Conservation (phyloP, 768 basidiomycete genomes). For the Gloeophyllum trabeum region DNA sequence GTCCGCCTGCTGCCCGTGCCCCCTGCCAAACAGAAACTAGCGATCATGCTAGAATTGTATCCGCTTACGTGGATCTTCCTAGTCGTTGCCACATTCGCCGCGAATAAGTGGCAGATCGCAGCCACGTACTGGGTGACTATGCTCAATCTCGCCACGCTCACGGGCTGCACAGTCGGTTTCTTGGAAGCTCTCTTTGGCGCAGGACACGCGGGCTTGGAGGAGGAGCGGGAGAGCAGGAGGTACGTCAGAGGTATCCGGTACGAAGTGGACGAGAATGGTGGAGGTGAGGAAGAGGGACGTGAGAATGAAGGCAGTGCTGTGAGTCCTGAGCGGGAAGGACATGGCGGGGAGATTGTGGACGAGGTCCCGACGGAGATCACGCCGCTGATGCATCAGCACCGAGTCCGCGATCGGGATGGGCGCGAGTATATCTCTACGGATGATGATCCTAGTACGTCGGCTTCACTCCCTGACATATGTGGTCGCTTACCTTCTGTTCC, state of each 20-base stretch:
- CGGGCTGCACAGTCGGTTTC: background rate
- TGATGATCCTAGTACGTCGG: too few species aligned
- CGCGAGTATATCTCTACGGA: background rate
- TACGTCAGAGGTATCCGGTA: background rate
- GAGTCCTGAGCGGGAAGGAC: too few species aligned
- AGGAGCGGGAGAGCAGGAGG: background rate
- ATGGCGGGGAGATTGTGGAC: background rate
- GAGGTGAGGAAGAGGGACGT: background rate
- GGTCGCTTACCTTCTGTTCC: too few species aligned
- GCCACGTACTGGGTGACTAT: slow-evolving; percentile 46
- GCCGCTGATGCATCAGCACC: background rate
- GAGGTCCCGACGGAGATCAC: background rate
- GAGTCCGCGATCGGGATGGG: background rate
- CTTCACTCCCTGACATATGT: too few species aligned
- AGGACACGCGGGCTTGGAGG: background rate
- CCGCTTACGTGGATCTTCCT: slow-evolving; percentile 49
- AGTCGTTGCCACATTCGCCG: slow-evolving; percentile 33
- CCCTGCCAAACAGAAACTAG: slow-evolving; percentile 36
- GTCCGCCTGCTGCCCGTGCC: slow-evolving; percentile 14
- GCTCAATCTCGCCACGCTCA: slow-evolving; percentile 28
- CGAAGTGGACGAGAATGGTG: background rate
- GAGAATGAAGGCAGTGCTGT: too few species aligned
- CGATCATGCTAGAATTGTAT: slow-evolving; percentile 41
- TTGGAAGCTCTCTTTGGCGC: background rate
- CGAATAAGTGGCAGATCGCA: slow-evolving; percentile 31